Conservation (phyloP, 2,329 filamentous ascomycete genomes). For the Diaporthe eres region DNA sequence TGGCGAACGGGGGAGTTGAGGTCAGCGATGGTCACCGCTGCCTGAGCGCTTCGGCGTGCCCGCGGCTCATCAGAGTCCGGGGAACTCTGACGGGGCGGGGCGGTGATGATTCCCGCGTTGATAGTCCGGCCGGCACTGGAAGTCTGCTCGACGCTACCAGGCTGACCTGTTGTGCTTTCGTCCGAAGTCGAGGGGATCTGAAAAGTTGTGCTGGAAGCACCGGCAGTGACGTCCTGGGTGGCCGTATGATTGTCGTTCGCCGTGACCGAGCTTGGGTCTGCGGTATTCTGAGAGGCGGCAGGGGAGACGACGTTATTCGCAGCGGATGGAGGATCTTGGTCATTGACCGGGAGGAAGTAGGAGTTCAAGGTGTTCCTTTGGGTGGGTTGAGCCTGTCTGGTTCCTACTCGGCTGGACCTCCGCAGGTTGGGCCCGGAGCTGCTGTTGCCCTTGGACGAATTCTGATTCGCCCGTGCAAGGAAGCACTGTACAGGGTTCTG, state of each 20-base stretch:
- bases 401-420: not conserved
- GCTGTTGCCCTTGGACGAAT: not conserved
- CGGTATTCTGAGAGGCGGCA: not conserved
- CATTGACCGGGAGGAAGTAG: not conserved
- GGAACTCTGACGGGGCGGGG: not conserved
- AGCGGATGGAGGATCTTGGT: not conserved
- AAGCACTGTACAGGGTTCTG: not conserved
- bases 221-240: not conserved
- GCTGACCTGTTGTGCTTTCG: not conserved
- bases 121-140: not conserved
- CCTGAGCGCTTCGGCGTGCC: not conserved
- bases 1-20: not conserved
- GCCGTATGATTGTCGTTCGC: not conserved
- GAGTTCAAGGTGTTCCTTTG: not conserved
- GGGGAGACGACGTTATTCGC: not conserved
- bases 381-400: not conserved
- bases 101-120: not conserved
- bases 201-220: not conserved
- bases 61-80: not conserved
- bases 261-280: not conserved
- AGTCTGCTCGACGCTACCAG: not conserved
- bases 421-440: not conserved
- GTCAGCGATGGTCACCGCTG: not conserved
- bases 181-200: not conserved
- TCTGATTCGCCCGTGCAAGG: not conserved